A percentile compares a stretch with the other conserved stretches of the same genome.
phyloP scores from a whole-genome alignment of 1,284 basidiomycete genomes.

The Trametes sp. region DNA sequence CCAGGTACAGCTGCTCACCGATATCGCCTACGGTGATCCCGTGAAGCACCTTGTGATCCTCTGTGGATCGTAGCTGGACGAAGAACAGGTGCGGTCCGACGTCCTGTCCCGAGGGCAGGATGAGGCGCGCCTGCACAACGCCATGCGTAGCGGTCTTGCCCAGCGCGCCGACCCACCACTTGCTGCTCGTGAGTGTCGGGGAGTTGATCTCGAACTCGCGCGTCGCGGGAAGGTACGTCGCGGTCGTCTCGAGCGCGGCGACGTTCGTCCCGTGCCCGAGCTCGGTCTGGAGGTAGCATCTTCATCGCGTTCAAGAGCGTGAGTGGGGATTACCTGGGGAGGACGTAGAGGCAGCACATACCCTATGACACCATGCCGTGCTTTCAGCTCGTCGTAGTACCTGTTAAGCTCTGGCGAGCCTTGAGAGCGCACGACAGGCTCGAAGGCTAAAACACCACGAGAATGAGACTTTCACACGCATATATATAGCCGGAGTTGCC shows the following conservation, averaged over 20 bases:
- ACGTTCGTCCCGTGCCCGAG: slow-evolving; percentile 84
- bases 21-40: slow-evolving; percentile 81
- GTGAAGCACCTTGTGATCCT: slow-evolving; percentile 66
- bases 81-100: slow-evolving; percentile 84
- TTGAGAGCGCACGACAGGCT: slow-evolving; percentile 71
- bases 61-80: slow-evolving; percentile 69
- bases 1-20: slow-evolving; percentile 50
- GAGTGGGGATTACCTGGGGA: too few relatives aligned
- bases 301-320: slow-evolving; percentile 8
- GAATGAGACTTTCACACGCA: too few relatives aligned
- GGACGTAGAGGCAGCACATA: slow-evolving; percentile 20
- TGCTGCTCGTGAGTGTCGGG: slow-evolving; percentile 78
- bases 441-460: slow-evolving; percentile 69
- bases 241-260: slow-evolving; percentile 75
- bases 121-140: slow-evolving; percentile 79
- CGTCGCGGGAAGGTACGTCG: slow-evolving; percentile 74
- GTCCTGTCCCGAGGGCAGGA: slow-evolving; percentile 68
- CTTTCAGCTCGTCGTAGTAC: slow-evolving; percentile 57
- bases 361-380: slow-evolving; percentile 68
- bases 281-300: slow-evolving; percentile 76
- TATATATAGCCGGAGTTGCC: slow-evolving; percentile 29
- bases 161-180: slow-evolving; percentile 86
- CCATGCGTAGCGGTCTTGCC: slow-evolving; percentile 82
- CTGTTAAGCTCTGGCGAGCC: slow-evolving; percentile 57
- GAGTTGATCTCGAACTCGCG: slow-evolving; percentile 81